Evolutionary conservation across 441 rosid genomes (phyloP).

Genomic region (Macaranga tanarius): DNA sequence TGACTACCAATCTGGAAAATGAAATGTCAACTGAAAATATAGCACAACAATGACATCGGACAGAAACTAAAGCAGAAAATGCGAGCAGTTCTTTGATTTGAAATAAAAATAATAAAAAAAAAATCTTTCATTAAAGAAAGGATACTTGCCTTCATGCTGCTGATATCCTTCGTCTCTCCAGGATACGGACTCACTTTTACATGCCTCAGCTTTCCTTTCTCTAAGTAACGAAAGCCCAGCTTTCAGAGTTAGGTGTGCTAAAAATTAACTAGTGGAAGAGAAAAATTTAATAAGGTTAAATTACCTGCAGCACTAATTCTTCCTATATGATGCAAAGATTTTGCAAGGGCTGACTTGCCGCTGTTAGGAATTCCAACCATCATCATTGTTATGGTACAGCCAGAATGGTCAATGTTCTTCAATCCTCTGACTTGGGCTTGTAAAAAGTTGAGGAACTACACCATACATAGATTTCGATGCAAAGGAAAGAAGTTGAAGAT

Average conservation of each 20-base stretch:
- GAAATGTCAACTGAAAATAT: background rate
- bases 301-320: slow-evolving; percentile 73
- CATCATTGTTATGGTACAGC: slow-evolving; percentile 56
- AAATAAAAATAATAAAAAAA: too few relatives aligned
- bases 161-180: slow-evolving; percentile 73
- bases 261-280: background rate
- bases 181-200: slow-evolving; percentile 63
- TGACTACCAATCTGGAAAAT: slow-evolving; percentile 64
- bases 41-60: background rate
- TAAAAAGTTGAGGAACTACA: slow-evolving; percentile 67
- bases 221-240: slow-evolving; percentile 31
- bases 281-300: background rate
- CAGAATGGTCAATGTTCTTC: slow-evolving; percentile 42
- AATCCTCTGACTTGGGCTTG: slow-evolving; percentile 61
- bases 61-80: background rate
- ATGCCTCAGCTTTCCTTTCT: slow-evolving; percentile 81
- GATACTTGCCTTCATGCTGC: slow-evolving; percentile 63
- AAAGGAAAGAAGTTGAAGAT: background rate
- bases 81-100: too few relatives aligned
- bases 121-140: background rate
- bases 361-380: slow-evolving; percentile 79
- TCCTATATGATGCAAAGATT: slow-evolving; percentile 74
- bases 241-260: background rate
- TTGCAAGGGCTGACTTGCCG: slow-evolving; percentile 80
- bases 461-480: background rate